These are phyloP conservation scores for Aspergillus unguis DNA, from an alignment of 2,329 filamentous ascomycete species.

Conservation along the genomic window DNA sequence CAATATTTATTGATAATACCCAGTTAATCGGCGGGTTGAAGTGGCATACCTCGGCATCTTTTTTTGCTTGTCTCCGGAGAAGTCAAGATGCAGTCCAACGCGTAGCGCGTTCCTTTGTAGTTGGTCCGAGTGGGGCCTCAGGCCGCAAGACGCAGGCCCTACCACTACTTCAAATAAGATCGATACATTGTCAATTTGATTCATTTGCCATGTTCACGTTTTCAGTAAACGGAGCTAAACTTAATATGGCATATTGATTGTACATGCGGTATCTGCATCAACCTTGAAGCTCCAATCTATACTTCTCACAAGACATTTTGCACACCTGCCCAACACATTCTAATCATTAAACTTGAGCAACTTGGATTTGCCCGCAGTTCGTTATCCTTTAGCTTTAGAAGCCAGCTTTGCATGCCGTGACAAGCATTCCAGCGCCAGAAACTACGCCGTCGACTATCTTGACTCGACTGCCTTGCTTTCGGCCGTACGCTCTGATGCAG, in stretches of 20 bases:
- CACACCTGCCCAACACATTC: no score
- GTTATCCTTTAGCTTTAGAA: constrained; percentile 21
- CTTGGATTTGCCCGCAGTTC: no score
- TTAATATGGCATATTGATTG: no score
- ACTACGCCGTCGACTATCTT: constrained; percentile 70
- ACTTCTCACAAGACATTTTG: no score
- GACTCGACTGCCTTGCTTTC: constrained; percentile 56
- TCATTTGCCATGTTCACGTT: neutral
- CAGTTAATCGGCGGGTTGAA: neutral
- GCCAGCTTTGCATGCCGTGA: constrained; percentile 36
- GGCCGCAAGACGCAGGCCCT: constrained; percentile 14
- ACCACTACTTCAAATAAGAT: neutral
- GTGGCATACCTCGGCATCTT: constrained; percentile 39
- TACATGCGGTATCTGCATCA: no score
- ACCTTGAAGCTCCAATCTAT: no score
- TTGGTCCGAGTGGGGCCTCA: constrained; percentile 23
- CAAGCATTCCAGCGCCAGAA: constrained; percentile 36
- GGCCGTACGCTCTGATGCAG: constrained; percentile 62
- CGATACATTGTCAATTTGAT: neutral
- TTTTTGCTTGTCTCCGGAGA: constrained; percentile 25
- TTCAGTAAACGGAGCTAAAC: no score
- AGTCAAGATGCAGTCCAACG: constrained; percentile 30
- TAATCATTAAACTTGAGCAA: no score
- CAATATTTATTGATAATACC: constrained; percentile 5
- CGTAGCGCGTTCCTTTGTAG: constrained; percentile 33